Conservation (phyloP, 352 stramenopile species). For the Vaucheria bursata region DNA sequence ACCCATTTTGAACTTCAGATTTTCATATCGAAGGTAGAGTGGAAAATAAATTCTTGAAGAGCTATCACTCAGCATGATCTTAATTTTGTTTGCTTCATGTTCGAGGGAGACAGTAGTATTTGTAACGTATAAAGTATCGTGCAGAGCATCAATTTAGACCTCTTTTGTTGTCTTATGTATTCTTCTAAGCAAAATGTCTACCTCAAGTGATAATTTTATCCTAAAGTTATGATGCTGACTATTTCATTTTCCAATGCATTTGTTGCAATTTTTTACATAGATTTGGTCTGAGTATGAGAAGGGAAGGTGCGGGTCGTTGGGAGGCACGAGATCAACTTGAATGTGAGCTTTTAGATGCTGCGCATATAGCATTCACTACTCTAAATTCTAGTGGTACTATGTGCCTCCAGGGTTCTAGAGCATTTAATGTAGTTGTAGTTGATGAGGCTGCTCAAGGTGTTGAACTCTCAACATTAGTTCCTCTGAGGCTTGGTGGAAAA, state of each 20-base stretch:
- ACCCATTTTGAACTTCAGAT: too few species aligned
- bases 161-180: too few species aligned
- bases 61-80: too few species aligned
- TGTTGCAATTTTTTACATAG: too few species aligned
- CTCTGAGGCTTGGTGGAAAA: conserved; percentile 68
- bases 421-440: conserved; percentile 82
- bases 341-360: conserved; percentile 55
- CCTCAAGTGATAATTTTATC: too few species aligned
- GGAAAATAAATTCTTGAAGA: too few species aligned
- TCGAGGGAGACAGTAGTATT: too few species aligned
- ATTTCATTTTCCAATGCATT: neutral
- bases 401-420: conserved; percentile 23
- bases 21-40: too few species aligned
- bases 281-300: neutral
- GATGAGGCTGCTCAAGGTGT: conserved; percentile 86
- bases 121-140: too few species aligned
- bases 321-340: neutral
- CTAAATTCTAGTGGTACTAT: conserved; percentile 68
- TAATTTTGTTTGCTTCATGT: too few species aligned
- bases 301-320: neutral
- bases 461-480: conserved; percentile 80
- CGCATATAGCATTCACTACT: conserved; percentile 81
- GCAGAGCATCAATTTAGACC: too few species aligned
- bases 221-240: neutral
- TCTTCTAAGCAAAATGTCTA: too few species aligned